A percentile compares a stretch with the other conserved stretches of the same genome.
Conservation (phyloP, 192 early-diverging fungal genomes). For the Backusella mclennaniae region DNA sequence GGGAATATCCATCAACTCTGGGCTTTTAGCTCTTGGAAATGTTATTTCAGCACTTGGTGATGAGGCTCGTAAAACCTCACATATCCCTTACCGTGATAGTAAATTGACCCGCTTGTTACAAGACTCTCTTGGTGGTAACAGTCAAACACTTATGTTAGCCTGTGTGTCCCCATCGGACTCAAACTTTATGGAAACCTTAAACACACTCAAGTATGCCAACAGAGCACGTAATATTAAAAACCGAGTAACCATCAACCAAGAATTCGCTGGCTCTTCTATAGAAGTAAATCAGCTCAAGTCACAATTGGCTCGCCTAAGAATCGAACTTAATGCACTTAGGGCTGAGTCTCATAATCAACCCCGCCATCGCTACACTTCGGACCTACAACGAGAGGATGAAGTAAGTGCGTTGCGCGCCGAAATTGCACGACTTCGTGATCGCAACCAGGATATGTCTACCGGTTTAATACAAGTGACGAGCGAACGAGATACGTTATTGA, state of each 20-base stretch:
- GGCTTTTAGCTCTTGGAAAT: conserved; percentile 93
- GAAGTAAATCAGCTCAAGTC: conserved; percentile 57
- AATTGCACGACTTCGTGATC: conserved; percentile 46
- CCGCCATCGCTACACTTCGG: neutral
- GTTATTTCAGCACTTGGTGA: conserved; percentile 96
- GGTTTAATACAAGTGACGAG: conserved; percentile 45
- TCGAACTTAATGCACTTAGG: conserved; percentile 47
- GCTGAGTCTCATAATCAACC: conserved; percentile 25
- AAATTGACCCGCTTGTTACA: conserved; percentile 97
- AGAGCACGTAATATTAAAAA: conserved; percentile 96
- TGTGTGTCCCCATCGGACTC: conserved; percentile 86
- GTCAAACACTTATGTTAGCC: conserved; percentile 92
- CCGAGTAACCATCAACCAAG: conserved; percentile 61
- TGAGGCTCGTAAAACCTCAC: conserved; percentile 55
- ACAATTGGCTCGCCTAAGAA: conserved; percentile 50
- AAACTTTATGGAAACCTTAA: conserved; percentile 89
- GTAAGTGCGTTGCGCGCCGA: conserved; percentile 43
- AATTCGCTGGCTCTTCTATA: conserved; percentile 46
- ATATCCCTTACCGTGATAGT: conserved; percentile 96
- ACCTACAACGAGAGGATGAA: conserved; percentile 44
- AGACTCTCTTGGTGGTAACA: conserved; percentile 94
- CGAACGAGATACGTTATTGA: conserved; percentile 55
- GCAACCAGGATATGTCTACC: conserved; percentile 41
- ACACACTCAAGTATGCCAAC: conserved; percentile 96
- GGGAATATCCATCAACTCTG: conserved; percentile 96